Conservation (phyloP, 2,329 filamentous ascomycete genomes). For the Aspergillus puulaauensis region DNA sequence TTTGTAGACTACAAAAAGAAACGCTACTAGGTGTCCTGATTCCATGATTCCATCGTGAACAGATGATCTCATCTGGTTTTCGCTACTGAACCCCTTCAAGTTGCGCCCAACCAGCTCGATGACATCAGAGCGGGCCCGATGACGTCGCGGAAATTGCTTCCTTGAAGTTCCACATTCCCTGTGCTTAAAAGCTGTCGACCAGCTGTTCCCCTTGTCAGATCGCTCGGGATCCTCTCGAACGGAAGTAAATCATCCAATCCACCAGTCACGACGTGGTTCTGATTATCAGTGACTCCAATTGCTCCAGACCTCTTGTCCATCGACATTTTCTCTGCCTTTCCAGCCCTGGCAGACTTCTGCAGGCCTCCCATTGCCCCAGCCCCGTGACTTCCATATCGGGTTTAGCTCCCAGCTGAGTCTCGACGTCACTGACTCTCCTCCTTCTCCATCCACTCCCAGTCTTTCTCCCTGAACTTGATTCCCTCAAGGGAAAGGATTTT, state of each 20-base stretch:
- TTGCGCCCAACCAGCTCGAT: slow-evolving; percentile 10
- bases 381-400: slow-evolving; percentile 16
- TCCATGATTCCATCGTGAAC: neutral
- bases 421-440: slow-evolving; percentile 24
- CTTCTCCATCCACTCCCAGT: neutral
- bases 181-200: neutral
- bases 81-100: neutral
- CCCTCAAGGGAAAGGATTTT: neutral
- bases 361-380: neutral
- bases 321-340: neutral
- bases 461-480: slow-evolving; percentile 4
- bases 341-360: neutral
- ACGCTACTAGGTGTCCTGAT: neutral
- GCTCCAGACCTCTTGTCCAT: slow-evolving; percentile 6
- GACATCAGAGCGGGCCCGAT: slow-evolving; percentile 21
- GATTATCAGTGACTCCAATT: neutral
- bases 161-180: neutral
- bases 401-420: slow-evolving; percentile 12
- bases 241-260: neutral
- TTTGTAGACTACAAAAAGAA: neutral
- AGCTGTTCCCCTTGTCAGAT: neutral
- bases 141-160: slow-evolving; percentile 16
- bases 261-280: neutral
- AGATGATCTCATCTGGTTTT: neutral
- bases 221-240: slow-evolving; percentile 3